Percentiles rank a stretch among this genome's conserved stretches.
Evolutionary conservation across 805 yeast species (phyloP).

Genomic region (Kodamaea jinghongensis): DNA sequence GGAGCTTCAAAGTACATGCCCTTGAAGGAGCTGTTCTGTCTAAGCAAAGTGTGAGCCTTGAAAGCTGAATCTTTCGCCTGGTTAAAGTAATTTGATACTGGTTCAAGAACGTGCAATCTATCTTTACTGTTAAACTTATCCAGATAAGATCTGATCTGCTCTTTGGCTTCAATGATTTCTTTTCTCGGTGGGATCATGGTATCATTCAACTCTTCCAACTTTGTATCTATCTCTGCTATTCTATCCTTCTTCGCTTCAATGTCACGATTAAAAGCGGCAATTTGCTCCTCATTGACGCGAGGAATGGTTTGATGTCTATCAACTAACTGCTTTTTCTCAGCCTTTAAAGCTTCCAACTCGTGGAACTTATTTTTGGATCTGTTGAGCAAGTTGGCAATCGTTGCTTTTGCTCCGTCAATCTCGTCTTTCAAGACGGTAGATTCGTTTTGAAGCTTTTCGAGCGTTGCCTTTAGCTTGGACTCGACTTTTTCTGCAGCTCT

Average conservation of each 20-base stretch:
- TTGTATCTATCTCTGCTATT: conserved; percentile 10
- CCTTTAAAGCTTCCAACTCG: conserved; percentile 12
- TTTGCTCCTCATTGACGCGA: conserved; percentile 29
- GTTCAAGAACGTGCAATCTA: conserved; percentile 46
- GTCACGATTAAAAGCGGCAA: conserved; percentile 19
- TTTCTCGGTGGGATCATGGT: conserved; percentile 9
- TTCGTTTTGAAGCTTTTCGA: conserved; percentile 11
- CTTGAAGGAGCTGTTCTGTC: conserved; percentile 37
- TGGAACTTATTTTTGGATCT: conserved; percentile 12
- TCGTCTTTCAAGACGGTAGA: conserved; percentile 12
- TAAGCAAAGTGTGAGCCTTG: conserved; percentile 36
- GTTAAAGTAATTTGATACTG: conserved; percentile 23
- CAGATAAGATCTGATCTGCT: conserved; percentile 14
- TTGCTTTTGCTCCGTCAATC: conserved; percentile 20
- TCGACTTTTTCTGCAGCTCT: neutral
- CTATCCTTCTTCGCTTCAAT: conserved; percentile 21
- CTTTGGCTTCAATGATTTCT: conserved; percentile 12
- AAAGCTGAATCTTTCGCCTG: conserved; percentile 33
- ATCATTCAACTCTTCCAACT: conserved; percentile 11
- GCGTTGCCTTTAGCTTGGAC: conserved; percentile 16
- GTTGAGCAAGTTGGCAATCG: conserved; percentile 7
- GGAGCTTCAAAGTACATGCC: conserved; percentile 70
- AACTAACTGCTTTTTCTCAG: conserved; percentile 11
- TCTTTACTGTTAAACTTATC: conserved; percentile 44
- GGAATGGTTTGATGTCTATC: conserved; percentile 21